Base-by-base conservation (phyloP, 2,329 filamentous ascomycete genomes). In the Fusarium illudens region DNA sequence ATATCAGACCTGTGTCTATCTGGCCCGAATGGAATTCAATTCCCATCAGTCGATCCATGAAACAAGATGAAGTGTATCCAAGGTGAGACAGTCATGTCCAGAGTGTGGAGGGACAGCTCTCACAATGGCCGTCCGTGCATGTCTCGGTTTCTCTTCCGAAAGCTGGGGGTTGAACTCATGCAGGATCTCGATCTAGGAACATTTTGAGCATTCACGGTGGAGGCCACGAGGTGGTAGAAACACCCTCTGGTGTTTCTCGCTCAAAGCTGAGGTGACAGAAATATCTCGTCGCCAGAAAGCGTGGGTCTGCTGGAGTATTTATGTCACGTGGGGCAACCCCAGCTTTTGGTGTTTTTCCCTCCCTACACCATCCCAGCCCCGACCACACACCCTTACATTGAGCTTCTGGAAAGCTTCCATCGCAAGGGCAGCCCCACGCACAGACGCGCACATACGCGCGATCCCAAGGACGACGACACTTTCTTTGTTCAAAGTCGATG, bases 391-490 rank as follows among this genome's bases (percentile, higher is more conserved):
- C 61, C 63, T 49, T 67, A 62, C 46, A 56, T 53, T n/a, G 36
- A 58, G 63, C 67, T 74, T 74, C 72, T 73, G 66, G 71, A 75
- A 73, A 66, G 66, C 71, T 75, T 73, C 72, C 60, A 71, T 39
- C 42, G 20, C 48, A 59, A 59, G 56, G 30, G 53, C 54, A 36
- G 71, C 68, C 70, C 70, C 71, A 71, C 70, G 66, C 69, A 57
- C 52, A 60, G 50, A 62, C 59, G 58, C 61, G 59, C 67, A 57
- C n/a, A n/a, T n/a, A n/a, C 52, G 33, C 44, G 42, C 33, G 50
- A 39, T 42, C 44, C 44, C 63, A 67, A 67, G 56, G 54, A 56
- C 55, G 30, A 51, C 48, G 51, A 49, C 15, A 49, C 37, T 56
- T 62, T 30, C 34, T 22, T 46, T 55, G 56, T 53, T 53, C 65